Evolutionary conservation across 768 basidiomycete genomes (phyloP).

Genomic region (Rhodocollybia butyracea): DNA sequence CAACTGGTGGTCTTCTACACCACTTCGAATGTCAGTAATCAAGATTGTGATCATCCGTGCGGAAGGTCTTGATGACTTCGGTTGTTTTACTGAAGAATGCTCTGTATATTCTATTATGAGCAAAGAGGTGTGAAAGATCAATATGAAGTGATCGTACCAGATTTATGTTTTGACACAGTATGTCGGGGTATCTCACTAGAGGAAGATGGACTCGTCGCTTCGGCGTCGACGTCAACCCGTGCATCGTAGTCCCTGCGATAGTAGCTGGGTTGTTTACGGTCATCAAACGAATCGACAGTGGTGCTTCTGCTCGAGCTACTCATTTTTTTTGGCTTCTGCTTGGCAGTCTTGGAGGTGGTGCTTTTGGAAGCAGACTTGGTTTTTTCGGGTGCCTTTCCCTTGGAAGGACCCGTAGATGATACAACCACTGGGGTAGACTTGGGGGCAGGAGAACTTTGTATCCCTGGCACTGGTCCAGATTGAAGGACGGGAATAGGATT

Average conservation of each 20-base stretch:
- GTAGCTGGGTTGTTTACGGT: constrained; percentile 10
- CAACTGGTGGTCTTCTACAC: constrained; percentile 51
- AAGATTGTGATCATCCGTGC: constrained; percentile 56
- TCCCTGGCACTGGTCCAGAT: neutral
- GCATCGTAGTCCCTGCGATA: constrained; percentile 33
- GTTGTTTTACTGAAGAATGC: neutral
- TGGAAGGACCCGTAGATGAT: neutral
- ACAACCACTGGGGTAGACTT: neutral
- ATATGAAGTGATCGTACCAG: neutral
- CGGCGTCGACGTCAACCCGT: neutral
- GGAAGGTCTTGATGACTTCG: constrained; percentile 6
- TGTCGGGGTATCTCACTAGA: neutral
- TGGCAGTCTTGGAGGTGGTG: neutral
- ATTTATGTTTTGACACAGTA: neutral
- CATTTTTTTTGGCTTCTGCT: neutral
- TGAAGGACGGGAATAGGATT: neutral
- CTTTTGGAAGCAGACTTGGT: neutral
- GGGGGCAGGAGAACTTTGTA: neutral
- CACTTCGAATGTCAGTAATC: constrained; percentile 60
- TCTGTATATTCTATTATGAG: neutral
- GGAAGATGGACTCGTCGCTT: neutral
- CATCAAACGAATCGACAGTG: neutral
- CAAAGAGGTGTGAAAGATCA: neutral
- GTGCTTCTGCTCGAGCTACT: neutral
- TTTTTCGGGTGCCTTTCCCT: neutral